Base-by-base conservation (phyloP, 345 rosid species). In the Ricinus communis region DNA sequence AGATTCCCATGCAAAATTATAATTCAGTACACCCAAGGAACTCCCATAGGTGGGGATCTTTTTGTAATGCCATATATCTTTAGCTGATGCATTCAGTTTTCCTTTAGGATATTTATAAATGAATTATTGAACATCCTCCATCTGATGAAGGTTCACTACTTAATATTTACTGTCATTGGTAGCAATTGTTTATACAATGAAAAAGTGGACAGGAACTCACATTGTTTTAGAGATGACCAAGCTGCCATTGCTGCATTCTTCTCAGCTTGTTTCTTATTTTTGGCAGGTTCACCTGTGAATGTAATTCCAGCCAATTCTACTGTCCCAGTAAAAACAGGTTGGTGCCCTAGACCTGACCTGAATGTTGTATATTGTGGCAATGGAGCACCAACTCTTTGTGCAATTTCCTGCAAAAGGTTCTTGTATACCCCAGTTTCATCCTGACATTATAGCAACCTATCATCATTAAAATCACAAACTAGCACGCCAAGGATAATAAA, bases 341-440 rank as follows among this genome's bases (percentile, higher is more conserved):
- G 92, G 80, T 95, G 99, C 1, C 97, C 99, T 45, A 95, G 93
- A 79, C 99, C 99, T 40, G 97, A 90, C 79, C 97, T 86, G 75
- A 80, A 87, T 45, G 99, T 95, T 1, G 87, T 90, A 69, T 95
- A 95, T 19, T 87, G 93, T 0, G 99, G 99, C 72, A 95, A 66
- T 21, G 99, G 97, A 52, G 97, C 96, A 62, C 93, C 91, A 54
- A 92, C 97, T 85, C 99, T 85, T 74, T 95, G 99, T 61, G 99
- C 90, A 74, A 95, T 95, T 72, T 95, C 99, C 79, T 95, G 99
- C 73, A 95, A 79, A 24, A 95, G 87, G 79, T 95, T 95, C 85
- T 95, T 95, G 81, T 95, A 95, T 71, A 95, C 97, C 60, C 99
- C 99, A 0, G 99, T 95, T 91, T 95, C 99, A 85, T 95, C 99